Conservation (phyloP, 2,329 filamentous ascomycete genomes). For the Stachybotrys elegans region DNA sequence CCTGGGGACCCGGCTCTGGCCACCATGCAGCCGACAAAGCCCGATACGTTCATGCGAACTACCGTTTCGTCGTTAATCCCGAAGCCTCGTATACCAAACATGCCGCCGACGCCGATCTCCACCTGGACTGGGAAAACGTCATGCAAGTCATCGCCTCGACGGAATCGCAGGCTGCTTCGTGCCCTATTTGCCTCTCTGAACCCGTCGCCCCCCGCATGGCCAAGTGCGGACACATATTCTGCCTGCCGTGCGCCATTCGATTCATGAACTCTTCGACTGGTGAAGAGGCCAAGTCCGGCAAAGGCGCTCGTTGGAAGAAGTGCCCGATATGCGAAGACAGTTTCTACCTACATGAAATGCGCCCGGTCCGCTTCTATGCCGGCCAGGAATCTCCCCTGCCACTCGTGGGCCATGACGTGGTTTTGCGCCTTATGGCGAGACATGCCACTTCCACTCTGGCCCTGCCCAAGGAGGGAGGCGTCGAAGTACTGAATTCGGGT, state of each 20-base stretch:
- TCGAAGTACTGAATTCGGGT: conserved; percentile 61
- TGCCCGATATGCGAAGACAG: conserved; percentile 94
- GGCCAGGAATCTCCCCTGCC: conserved; percentile 82
- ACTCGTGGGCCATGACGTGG: conserved; percentile 80
- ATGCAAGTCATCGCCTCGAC: conserved; percentile 87
- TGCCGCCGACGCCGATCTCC: conserved; percentile 78
- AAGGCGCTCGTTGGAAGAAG: conserved; percentile 80
- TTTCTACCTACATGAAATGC: conserved; percentile 85
- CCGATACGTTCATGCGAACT: conserved; percentile 89
- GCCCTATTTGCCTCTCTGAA: conserved; percentile 89
- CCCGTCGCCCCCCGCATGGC: conserved; percentile 96
- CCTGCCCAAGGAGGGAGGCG: conserved; percentile 73
- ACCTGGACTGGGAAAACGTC: conserved; percentile 86
- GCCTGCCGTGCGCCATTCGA: conserved; percentile 83
- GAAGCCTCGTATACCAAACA: conserved; percentile 74
- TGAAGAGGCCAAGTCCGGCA: conserved; percentile 62
- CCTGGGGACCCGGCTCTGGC: conserved; percentile 82
- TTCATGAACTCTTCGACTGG: conserved; percentile 85
- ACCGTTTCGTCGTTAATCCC: conserved; percentile 91
- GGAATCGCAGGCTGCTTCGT: conserved; percentile 81
- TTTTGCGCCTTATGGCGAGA: conserved; percentile 80
- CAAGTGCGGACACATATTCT: conserved; percentile 95
- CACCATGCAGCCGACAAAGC: conserved; percentile 90
- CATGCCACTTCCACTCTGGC: conserved; percentile 78
- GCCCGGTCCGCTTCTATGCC: conserved; percentile 84